Conservation (phyloP, 345 rosid genomes). For the Leavenworthia alabamica region DNA sequence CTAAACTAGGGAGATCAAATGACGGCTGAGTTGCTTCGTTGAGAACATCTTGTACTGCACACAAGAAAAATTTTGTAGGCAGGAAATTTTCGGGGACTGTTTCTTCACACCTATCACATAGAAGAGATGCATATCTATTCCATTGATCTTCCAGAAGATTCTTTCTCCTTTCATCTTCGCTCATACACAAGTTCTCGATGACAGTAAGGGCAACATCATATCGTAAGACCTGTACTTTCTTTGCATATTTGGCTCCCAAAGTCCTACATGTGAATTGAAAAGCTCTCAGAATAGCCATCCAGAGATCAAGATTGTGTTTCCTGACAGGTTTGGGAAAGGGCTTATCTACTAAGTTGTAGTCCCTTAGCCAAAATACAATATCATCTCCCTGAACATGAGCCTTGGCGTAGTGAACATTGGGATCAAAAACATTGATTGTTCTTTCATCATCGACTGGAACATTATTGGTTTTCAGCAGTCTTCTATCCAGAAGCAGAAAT, state of each 20-base stretch:
- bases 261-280: conserved; percentile 1
- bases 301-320: not conserved
- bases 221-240: not conserved
- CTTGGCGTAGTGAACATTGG: not conserved
- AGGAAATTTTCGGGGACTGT: not conserved
- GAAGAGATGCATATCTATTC: conserved; percentile 24
- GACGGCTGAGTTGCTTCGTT: not conserved
- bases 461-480: not conserved
- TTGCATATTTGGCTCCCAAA: conserved; percentile 2
- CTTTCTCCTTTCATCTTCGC: not conserved
- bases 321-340: not conserved
- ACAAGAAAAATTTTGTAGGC: not conserved
- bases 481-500: conserved; percentile 15
- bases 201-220: not conserved
- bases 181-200: not conserved
- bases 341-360: not conserved
- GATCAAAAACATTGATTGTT: not conserved
- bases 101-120: conserved; percentile 1
- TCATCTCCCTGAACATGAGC: conserved; percentile 14
- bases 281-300: conserved; percentile 14
- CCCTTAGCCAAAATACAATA: conserved; percentile 11
- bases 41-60: conserved; percentile 17
- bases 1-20: not conserved
- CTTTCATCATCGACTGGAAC: not conserved
- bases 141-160: not conserved